phyloP scores from a whole-genome alignment of 805 yeast species.

The Zygotorulaspora danielsina region DNA sequence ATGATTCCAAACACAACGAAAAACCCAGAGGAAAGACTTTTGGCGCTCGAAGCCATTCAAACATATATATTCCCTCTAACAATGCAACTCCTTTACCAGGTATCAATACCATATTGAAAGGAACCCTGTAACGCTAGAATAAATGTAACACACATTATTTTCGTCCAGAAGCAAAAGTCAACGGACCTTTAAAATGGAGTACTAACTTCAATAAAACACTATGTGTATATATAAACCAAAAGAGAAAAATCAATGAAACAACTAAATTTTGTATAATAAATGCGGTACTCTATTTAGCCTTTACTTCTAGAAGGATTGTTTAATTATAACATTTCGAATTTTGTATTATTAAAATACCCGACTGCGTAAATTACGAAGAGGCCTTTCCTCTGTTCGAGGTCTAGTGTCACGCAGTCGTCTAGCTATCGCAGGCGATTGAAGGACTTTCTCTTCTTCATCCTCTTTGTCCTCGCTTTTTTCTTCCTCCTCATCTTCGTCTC shows the following conservation, averaged over 20 bases:
- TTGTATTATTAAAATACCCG: not conserved
- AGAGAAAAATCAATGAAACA: too few relatives aligned
- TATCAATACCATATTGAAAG: conserved; percentile 27
- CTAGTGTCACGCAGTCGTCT: conserved; percentile 4
- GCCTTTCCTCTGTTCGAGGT: conserved; percentile 1
- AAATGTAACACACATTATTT: too few relatives aligned
- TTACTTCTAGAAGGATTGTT: not conserved
- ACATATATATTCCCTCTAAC: conserved; percentile 8
- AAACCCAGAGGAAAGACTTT: conserved; percentile 4
- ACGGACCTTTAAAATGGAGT: too few relatives aligned
- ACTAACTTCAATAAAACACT: too few relatives aligned
- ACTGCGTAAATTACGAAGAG: conserved; percentile 7
- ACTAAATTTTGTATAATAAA: too few relatives aligned
- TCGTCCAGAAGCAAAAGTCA: too few relatives aligned
- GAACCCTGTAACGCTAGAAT: conserved; percentile 15
- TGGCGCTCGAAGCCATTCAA: conserved; percentile 6
- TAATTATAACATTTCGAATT: not conserved
- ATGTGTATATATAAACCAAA: too few relatives aligned
- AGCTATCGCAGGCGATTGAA: conserved; percentile 4
- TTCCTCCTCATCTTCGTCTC: conserved; percentile 1
- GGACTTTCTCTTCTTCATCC: conserved; percentile 1
- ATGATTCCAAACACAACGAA: conserved; percentile 5
- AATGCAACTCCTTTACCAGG: conserved; percentile 26
- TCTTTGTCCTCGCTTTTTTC: conserved; percentile 8
- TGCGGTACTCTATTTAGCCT: too few relatives aligned